Conservation (phyloP, 106 monocot species). For the Xerophyta viscosa region DNA sequence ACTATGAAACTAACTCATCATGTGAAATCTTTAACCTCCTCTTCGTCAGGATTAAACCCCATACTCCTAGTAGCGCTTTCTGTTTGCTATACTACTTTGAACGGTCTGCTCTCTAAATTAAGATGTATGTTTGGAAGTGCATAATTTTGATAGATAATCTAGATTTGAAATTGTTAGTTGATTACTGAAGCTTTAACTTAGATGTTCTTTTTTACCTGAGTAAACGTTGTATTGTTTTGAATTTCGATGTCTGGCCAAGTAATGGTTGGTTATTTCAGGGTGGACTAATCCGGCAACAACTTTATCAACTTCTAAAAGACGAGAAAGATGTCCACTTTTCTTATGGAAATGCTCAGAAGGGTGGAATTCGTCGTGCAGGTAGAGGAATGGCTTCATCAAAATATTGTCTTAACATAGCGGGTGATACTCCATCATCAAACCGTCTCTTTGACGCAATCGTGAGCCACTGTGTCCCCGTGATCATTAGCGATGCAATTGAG, state of each 20-base stretch:
- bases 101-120: too few species aligned
- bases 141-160: too few species aligned
- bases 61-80: too few species aligned
- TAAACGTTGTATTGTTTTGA: background rate
- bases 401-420: slow-evolving; percentile 82
- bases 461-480: slow-evolving; percentile 72
- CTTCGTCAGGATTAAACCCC: too few species aligned
- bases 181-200: too few species aligned
- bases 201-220: too few species aligned
- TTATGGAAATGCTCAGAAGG: slow-evolving; percentile 31
- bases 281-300: slow-evolving; percentile 55
- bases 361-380: slow-evolving; percentile 38
- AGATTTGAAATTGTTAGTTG: too few species aligned
- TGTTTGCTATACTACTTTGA: too few species aligned
- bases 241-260: background rate
- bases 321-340: slow-evolving; percentile 70
- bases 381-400: slow-evolving; percentile 68
- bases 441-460: slow-evolving; percentile 82
- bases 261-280: slow-evolving; percentile 29
- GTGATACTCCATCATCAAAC: slow-evolving; percentile 88
- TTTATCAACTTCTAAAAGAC: slow-evolving; percentile 56
- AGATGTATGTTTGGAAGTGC: too few species aligned
- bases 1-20: too few species aligned
- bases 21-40: too few species aligned
- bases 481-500: slow-evolving; percentile 79